Evolutionary conservation across 2,329 filamentous ascomycete genomes (phyloP), one percentile per base, ranked within the genome.

Genomic region (Purpureocillium takamizusanense): DNA sequence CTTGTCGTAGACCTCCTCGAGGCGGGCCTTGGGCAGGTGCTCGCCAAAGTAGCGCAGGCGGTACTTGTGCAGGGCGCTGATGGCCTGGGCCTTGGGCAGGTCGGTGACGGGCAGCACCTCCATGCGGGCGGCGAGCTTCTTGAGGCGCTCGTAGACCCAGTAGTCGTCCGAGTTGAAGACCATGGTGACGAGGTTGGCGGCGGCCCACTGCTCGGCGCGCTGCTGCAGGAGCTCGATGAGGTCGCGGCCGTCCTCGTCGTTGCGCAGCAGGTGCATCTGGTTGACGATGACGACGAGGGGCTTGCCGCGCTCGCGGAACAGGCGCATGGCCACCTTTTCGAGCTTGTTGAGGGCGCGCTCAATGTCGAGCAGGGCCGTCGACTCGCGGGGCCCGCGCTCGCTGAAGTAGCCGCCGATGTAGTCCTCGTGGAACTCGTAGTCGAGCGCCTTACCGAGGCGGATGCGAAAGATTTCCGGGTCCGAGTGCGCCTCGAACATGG

Each of bases 141-240:
- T 95, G 37, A 98, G 67, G 12, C 89, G 77, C 60, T 98, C 92
- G 53, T 95, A 97, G 1, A 98, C 85, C 92, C 92, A 98, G 63
- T 95, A 98, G 57, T 97, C 92, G 60, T 98, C 92, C 38, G 81
- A 89, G 62, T 95, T 97, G 65, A 98, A 88, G 27, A 98, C 81
- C 70, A 87, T 76, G 1, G 92, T 97, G 23, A 94, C 86, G 8
- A 98, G 73, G 47, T 87, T 90, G 15, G 85, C 79, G 2, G 90
- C 92, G 2, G 92, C 90, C 92, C 92, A 98, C 59, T 92, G 85
- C 61, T 98, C 92, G 2, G 92, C 90, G 25, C 89, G 79, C 57
- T 98, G 92, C 55, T 98, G 92, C 23, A 98, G 79, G 36, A 98
- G 76, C 60, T 98, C 92, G 31, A 98, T 78, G 12, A 98, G 69